Evolutionary conservation across 768 basidiomycete species (phyloP).

Genomic region (Udeniomyces megalosporus): DNA sequence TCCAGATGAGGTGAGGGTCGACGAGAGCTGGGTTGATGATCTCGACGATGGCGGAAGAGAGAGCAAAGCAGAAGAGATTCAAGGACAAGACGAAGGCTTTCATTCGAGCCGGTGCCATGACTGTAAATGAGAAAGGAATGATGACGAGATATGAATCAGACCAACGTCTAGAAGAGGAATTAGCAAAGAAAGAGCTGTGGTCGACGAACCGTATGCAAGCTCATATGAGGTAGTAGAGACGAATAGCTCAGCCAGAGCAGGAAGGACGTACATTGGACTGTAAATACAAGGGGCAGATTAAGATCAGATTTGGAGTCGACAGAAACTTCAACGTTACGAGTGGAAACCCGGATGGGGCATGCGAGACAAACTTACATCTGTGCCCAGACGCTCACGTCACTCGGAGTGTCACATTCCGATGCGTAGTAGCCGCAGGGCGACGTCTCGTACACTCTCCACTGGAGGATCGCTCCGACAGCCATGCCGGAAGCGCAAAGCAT

Average conservation of each 20-base stretch:
- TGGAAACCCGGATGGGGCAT: background rate
- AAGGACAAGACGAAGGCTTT: too few relatives aligned
- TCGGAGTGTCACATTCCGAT: slow-evolving; percentile 6
- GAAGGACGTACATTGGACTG: slow-evolving; percentile 21
- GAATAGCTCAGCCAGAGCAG: slow-evolving; percentile 27
- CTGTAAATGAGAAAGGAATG: too few relatives aligned
- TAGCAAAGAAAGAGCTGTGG: background rate
- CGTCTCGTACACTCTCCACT: slow-evolving; percentile 26
- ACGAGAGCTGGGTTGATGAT: too few relatives aligned
- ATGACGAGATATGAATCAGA: too few relatives aligned
- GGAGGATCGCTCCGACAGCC: slow-evolving; percentile 23
- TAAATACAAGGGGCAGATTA: background rate
- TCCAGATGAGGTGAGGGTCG: too few relatives aligned
- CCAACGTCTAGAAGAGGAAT: background rate
- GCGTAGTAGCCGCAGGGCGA: slow-evolving; percentile 25
- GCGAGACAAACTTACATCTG: slow-evolving; percentile 16
- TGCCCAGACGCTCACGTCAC: slow-evolving; percentile 14
- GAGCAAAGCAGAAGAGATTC: too few relatives aligned
- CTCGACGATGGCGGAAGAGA: too few relatives aligned
- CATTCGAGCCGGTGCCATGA: too few relatives aligned
- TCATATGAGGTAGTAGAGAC: slow-evolving; percentile 6
- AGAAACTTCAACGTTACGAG: background rate
- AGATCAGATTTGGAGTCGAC: too few relatives aligned
- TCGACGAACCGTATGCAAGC: too few relatives aligned
- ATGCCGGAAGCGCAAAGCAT: background rate